Evolutionary conservation across 108 stramenopile species (phyloP).

Genomic region (Pseudonitzschia delicatissima): DNA sequence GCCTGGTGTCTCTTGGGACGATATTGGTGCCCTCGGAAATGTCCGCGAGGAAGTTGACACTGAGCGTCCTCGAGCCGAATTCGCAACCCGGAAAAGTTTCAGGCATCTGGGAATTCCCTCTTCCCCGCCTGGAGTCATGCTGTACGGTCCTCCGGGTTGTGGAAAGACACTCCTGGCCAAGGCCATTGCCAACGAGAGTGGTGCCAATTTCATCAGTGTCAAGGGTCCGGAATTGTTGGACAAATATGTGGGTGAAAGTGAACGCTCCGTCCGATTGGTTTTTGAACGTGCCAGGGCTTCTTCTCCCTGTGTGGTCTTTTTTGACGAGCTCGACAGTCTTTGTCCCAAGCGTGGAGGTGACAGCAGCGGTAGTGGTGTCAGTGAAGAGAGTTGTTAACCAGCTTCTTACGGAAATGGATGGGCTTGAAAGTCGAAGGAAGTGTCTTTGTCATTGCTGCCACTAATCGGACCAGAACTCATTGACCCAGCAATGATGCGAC

Average conservation of each 20-base stretch:
- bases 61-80: conserved; percentile 93
- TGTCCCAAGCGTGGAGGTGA: conserved; percentile 92
- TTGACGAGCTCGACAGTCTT: conserved; percentile 98
- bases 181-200: conserved; percentile 98
- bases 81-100: conserved; percentile 94
- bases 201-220: conserved; percentile 97
- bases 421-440: conserved; percentile 88
- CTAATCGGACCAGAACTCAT: conserved; percentile 94
- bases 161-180: conserved; percentile 98
- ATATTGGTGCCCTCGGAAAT: conserved; percentile 86
- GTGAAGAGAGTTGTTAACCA: conserved; percentile 97
- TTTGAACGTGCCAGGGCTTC: conserved; percentile 86
- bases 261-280: conserved; percentile 91
- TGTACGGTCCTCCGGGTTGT: conserved; percentile 98
- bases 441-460: conserved; percentile 95
- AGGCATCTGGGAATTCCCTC: conserved; percentile 70
- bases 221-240: conserved; percentile 92
- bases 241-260: conserved; percentile 97
- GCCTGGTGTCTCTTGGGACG: conserved; percentile 96
- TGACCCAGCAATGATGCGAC: conserved; percentile 94
- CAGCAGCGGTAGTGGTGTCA: conserved; percentile 89
- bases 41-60: conserved; percentile 95
- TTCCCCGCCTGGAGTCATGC: conserved; percentile 91
- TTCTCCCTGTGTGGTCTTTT: conserved; percentile 97
- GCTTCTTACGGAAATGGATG: conserved; percentile 98